Evolutionary conservation across 2,329 filamentous ascomycete species (phyloP).

Genomic region (Rachicladosporium sp.): DNA sequence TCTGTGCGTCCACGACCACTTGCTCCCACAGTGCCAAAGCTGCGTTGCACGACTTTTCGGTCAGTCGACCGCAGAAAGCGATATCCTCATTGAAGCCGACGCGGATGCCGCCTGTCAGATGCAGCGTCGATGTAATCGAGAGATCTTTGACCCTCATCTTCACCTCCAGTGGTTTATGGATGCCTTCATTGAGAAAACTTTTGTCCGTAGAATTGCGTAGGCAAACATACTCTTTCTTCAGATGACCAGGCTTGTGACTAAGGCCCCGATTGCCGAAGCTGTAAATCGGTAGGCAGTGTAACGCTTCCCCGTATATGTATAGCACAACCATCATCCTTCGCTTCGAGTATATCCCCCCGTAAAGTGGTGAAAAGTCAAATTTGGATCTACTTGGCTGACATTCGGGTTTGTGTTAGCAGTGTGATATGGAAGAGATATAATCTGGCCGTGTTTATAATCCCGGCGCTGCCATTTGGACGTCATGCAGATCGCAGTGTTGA

Average conservation of each 20-base stretch:
- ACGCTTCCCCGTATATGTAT: slow-evolving; percentile 6
- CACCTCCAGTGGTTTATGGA: slow-evolving; percentile 2
- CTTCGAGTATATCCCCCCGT: slow-evolving; percentile 7
- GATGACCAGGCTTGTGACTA: neutral
- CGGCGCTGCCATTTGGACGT: too few species aligned
- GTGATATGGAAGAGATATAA: slow-evolving; percentile 11
- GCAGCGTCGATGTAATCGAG: slow-evolving; percentile 5
- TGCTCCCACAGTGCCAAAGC: too few species aligned
- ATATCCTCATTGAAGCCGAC: slow-evolving; percentile 10
- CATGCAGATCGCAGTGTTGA: too few species aligned
- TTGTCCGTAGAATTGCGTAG: slow-evolving; percentile 2
- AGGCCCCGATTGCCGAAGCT: slow-evolving; percentile 3
- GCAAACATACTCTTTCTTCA: slow-evolving; percentile 8
- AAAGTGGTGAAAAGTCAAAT: neutral
- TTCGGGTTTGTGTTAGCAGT: slow-evolving; percentile 9
- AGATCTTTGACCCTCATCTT: neutral
- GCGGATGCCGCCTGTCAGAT: slow-evolving; percentile 6
- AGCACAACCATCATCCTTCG: slow-evolving; percentile 11
- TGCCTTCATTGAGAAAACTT: slow-evolving; percentile 4
- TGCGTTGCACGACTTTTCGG: neutral
- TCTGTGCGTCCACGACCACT: too few species aligned
- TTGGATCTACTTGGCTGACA: neutral
- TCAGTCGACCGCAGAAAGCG: slow-evolving; percentile 3
- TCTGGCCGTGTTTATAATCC: slow-evolving; percentile 4
- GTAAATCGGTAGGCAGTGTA: slow-evolving; percentile 11